Evolutionary conservation across 1,284 basidiomycete genomes (phyloP).

Genomic region (Cutaneotrichosporon mucoides): DNA sequence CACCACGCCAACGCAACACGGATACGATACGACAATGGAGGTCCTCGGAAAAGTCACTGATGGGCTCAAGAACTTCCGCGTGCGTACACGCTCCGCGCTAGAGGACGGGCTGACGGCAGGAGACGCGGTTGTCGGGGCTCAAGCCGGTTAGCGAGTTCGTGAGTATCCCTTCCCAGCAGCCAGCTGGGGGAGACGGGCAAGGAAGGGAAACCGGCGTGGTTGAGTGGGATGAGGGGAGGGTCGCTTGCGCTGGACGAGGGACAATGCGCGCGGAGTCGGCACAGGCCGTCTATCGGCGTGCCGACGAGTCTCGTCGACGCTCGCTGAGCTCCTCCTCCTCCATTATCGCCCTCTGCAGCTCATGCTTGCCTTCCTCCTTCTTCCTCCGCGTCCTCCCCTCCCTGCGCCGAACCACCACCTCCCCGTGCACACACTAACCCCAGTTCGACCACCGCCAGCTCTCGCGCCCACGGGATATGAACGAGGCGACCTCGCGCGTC

Average conservation of each 20-base stretch:
- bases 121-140: constrained; percentile 34
- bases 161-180: constrained; percentile 10
- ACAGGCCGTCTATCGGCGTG: too few relatives aligned
- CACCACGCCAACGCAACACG: constrained; percentile 6
- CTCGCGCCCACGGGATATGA: constrained; percentile 65
- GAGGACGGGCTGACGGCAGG: constrained; percentile 19
- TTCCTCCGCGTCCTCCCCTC: background rate
- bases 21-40: constrained; percentile 15
- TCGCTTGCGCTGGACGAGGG: too few relatives aligned
- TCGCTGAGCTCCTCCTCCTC: too few relatives aligned
- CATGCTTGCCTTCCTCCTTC: too few relatives aligned
- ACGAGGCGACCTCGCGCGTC: constrained; percentile 64
- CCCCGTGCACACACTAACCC: background rate
- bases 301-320: too few relatives aligned
- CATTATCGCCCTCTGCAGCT: too few relatives aligned
- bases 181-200: too few relatives aligned
- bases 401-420: background rate
- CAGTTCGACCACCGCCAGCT: constrained; percentile 82
- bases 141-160: constrained; percentile 41
- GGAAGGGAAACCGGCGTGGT: too few relatives aligned
- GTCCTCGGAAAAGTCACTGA: constrained; percentile 30
- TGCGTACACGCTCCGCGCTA: constrained; percentile 7
- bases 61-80: constrained; percentile 26
- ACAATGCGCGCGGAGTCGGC: too few relatives aligned
- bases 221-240: too few relatives aligned